Base-by-base conservation (phyloP, 495 filamentous ascomycete species). In the Penicillium antarcticum region DNA sequence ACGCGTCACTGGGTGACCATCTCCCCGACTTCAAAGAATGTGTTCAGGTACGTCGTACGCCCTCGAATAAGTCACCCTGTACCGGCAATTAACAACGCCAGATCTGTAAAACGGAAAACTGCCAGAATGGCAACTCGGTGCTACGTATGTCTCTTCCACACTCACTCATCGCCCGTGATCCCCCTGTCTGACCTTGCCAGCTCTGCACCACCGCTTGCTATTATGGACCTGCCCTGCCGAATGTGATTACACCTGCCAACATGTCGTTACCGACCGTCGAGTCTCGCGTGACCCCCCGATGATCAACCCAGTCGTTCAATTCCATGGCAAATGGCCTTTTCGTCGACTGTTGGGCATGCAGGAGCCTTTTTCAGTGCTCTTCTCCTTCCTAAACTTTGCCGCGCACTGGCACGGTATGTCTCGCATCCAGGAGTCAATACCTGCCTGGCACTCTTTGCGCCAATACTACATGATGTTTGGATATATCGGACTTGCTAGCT, bases 281-380 rank as follows among this genome's bases (percentile, higher is more conserved):
- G 68, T 89, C 42, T 74, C 80, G 33, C 77, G 81, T 58, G 78
- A 83, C 40, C 81, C 81, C 26, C 82, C 83, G 12, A 79, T 81
- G 69, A 67, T 80, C 35, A 74, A 80, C 24, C 81, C 88, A 3
- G 66, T 96, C 23, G 84, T 92, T 34, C 94, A 98, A 74, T 98
- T 88, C 77, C 92, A 98, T 75, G 94, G 95, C n/a, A 98, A 98
- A 81, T 98, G 94, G 94, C 94, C 94, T 24, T 98, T 98, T 77
- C 75, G 81, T 55, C 85, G 94, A 52, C 76, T 96, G 52, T 69
- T 95, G 14, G 94, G 94, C 60, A 85, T 96, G 73, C 94, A 98
- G 73, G 94, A 98, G 74, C 90, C 92, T 53, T 89, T 88, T 70
- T 88, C 84, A 29, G 94, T 97, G 47, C 74, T 97, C 53, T 98